A percentile compares a stretch with the other conserved stretches of the same genome.
These are phyloP conservation scores for Phaeophleospora eucalypticola DNA, from an alignment of 2,329 filamentous ascomycete genomes.

Conservation along the genomic window DNA sequence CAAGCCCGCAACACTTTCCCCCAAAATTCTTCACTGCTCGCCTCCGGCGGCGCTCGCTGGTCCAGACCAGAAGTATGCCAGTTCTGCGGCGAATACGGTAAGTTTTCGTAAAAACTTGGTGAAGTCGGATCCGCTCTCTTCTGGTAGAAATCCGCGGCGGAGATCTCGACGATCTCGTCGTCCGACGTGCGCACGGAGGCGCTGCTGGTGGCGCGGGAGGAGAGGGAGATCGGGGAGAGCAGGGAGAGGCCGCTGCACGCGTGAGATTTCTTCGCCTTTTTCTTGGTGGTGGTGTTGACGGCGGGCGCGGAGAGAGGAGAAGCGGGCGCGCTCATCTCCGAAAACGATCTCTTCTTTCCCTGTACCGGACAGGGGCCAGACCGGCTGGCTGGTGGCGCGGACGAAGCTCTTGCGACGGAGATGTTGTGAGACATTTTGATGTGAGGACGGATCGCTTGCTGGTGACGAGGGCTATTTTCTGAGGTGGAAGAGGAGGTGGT, in stretches of 20 bases:
- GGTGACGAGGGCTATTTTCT: not conserved
- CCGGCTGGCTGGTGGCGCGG: not conserved
- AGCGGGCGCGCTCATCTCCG: not conserved
- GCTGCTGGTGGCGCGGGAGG: not conserved
- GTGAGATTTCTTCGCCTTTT: not conserved
- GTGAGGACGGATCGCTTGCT: not conserved
- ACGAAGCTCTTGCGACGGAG: not conserved
- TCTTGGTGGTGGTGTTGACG: not conserved
- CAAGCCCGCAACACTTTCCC: constrained; percentile 3
- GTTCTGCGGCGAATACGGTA: constrained; percentile 5
- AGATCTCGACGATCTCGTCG: not conserved
- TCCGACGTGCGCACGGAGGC: not conserved
- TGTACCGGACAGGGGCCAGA: not conserved
- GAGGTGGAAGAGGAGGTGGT: not conserved
- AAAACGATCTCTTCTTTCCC: not conserved
- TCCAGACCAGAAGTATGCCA: constrained; percentile 3
- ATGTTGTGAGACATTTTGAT: not conserved
- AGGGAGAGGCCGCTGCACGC: constrained; percentile 1
- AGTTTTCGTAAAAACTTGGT: not conserved
- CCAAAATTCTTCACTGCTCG: constrained; percentile 5
- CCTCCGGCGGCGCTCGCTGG: not conserved
- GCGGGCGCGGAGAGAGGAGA: not conserved
- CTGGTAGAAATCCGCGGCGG: not conserved
- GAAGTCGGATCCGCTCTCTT: not conserved
- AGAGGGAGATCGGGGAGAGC: not conserved